Base-by-base conservation (phyloP, 805 yeast genomes). In the Candida montana region DNA sequence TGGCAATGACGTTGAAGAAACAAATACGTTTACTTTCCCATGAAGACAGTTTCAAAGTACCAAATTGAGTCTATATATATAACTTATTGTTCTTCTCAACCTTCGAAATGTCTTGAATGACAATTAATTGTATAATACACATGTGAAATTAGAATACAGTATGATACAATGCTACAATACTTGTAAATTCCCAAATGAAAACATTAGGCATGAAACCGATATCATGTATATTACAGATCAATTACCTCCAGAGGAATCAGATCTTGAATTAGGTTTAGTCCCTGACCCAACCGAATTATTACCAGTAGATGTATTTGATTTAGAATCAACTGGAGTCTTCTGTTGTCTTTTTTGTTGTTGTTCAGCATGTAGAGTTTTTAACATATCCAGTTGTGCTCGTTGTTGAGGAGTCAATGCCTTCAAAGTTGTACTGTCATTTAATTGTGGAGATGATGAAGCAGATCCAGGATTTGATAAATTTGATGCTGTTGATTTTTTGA, bases 1-100 rank as follows among this genome's bases (percentile, higher is more conserved):
- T 40, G 76, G 79, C n/a, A 57, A 59, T 18, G 58, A 61, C 8
- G 62, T 61, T 17, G 81, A 74, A 50, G 83, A 79, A 49, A 71
- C 79, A 9, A 87, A 88, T 7, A 77, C 80, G 19, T 64, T 65
- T 40, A 55, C 62, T 29, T 56, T 67, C 39, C 70, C 70, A 33
- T 29, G 24, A 19, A 12, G 12, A 3, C 12, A 49, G 8, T 19
- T 7, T 10, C 2, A n/a, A n/a, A n/a, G n/a, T n/a, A n/a, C n/a
- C 24, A 9, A 21, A 21, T 7, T 7, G 9, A 7, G 24, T 21
- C 9, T 7, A 21, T 21, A 21, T 21, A 9, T 21, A 6, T 21
- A 21, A 21, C 24, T 7, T 7, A 7, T 21, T 7, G 24, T 21
- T 6, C 6, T 21, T 21, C 24, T 21, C 24, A 7, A 7, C 24